phyloP scores from a whole-genome alignment of 2,329 filamentous ascomycete genomes.

The Fusarium napiforme region DNA sequence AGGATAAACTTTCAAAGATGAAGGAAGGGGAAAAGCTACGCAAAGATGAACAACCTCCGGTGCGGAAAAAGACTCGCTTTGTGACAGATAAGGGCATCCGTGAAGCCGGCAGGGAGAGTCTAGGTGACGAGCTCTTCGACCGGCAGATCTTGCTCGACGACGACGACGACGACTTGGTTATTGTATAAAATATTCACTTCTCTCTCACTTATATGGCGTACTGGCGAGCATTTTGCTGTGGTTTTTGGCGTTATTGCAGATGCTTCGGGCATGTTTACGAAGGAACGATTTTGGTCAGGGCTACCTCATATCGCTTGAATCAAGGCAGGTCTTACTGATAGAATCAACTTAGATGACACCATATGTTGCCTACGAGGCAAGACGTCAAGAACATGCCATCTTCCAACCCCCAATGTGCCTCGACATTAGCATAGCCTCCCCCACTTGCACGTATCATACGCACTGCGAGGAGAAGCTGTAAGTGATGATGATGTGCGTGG shows the following conservation, averaged over 20 bases:
- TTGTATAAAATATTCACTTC: constrained; percentile 50
- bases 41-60: constrained; percentile 54
- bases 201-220: constrained; percentile 26
- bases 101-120: constrained; percentile 79
- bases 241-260: constrained; percentile 36
- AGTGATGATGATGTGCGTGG: neutral
- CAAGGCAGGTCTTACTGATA: constrained; percentile 24
- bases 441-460: neutral
- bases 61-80: constrained; percentile 81
- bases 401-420: neutral
- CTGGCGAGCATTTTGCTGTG: constrained; percentile 30
- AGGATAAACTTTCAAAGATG: constrained; percentile 69
- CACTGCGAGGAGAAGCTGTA: neutral
- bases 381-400: constrained; percentile 10
- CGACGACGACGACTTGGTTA: constrained; percentile 64
- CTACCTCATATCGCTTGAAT: constrained; percentile 34
- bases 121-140: constrained; percentile 63
- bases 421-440: constrained; percentile 1
- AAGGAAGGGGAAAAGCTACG: constrained; percentile 67
- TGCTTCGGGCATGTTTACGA: constrained; percentile 40
- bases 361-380: neutral
- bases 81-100: constrained; percentile 81
- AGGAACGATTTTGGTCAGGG: constrained; percentile 37
- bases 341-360: neutral
- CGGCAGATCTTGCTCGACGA: constrained; percentile 53